Conservation (phyloP, 2,329 filamentous ascomycete genomes). For the Aspergillus unguis region DNA sequence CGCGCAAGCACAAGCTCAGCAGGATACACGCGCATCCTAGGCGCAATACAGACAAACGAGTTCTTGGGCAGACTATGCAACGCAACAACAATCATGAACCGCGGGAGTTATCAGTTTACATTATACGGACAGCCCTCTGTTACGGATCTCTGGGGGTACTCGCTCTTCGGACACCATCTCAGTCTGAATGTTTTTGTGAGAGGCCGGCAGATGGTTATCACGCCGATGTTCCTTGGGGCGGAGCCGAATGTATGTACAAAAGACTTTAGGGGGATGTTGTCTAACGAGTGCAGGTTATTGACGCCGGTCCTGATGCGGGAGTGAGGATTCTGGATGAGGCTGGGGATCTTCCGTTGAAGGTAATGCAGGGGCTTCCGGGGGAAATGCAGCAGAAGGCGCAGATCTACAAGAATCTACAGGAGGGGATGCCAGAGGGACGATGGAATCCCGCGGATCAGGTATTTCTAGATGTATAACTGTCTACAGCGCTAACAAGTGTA, state of each 20-base stretch:
- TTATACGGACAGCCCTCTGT: neutral
- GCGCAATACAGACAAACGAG: constrained; percentile 3
- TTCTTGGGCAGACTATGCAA: neutral
- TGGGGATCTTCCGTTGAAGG: neutral
- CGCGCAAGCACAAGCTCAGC: neutral
- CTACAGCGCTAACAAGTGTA: neutral
- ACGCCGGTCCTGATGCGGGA: neutral
- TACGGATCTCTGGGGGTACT: neutral
- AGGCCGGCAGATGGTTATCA: neutral
- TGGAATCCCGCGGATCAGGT: constrained; percentile 7
- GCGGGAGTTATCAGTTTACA: neutral
- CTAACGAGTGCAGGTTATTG: neutral
- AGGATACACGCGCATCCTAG: neutral
- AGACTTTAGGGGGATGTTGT: no score
- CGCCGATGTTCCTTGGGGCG: neutral
- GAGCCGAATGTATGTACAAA: neutral
- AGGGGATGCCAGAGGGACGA: neutral
- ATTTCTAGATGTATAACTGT: no score
- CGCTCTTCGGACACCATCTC: neutral
- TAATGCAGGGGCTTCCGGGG: neutral
- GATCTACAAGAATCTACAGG: neutral
- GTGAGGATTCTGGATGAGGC: neutral
- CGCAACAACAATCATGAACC: neutral
- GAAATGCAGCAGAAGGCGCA: neutral
- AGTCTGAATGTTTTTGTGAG: neutral